Conservation (phyloP, 2,329 filamentous ascomycete species). For the Escovopsis sp. region DNA sequence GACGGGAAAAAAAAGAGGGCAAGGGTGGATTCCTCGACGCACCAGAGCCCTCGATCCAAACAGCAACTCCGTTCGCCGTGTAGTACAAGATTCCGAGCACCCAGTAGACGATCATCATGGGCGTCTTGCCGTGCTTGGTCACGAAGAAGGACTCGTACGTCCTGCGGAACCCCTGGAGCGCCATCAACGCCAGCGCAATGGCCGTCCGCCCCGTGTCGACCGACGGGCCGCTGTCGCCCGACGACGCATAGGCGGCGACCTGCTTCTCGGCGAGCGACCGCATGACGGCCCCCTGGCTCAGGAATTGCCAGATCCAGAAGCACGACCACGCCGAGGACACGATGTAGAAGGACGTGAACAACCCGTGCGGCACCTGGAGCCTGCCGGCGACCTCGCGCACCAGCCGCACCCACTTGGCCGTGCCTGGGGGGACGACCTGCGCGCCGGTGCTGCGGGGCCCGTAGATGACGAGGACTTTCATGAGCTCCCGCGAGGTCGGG, state of each 20-base stretch:
- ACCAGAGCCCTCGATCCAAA: constrained; percentile 78
- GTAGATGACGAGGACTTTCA: constrained; percentile 32
- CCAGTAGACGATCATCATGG: constrained; percentile 82
- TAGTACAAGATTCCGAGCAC: constrained; percentile 67
- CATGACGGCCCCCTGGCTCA: constrained; percentile 38
- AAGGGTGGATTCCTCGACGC: constrained; percentile 13
- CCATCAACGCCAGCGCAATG: constrained; percentile 57
- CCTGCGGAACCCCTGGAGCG: constrained; percentile 58
- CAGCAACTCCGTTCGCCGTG: constrained; percentile 49
- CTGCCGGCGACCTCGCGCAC: constrained; percentile 9
- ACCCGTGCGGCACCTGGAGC: constrained; percentile 62
- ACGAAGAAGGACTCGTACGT: constrained; percentile 59
- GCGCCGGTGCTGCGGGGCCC: constrained; percentile 26
- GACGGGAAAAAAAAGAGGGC: too few relatives aligned
- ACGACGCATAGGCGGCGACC: constrained; percentile 5
- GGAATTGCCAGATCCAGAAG: constrained; percentile 58
- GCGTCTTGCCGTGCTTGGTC: constrained; percentile 45
- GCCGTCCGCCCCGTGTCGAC: constrained; percentile 48
- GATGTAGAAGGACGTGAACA: constrained; percentile 81
- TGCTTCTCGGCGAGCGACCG: constrained; percentile 27
- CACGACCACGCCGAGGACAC: constrained; percentile 51
- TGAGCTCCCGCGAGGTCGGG: constrained; percentile 27
- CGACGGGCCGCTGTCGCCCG: constrained; percentile 6
- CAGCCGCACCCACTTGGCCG: neutral
- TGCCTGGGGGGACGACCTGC: constrained; percentile 8